Base-by-base conservation (phyloP, 768 basidiomycete genomes). In the Mrakia gelida region DNA sequence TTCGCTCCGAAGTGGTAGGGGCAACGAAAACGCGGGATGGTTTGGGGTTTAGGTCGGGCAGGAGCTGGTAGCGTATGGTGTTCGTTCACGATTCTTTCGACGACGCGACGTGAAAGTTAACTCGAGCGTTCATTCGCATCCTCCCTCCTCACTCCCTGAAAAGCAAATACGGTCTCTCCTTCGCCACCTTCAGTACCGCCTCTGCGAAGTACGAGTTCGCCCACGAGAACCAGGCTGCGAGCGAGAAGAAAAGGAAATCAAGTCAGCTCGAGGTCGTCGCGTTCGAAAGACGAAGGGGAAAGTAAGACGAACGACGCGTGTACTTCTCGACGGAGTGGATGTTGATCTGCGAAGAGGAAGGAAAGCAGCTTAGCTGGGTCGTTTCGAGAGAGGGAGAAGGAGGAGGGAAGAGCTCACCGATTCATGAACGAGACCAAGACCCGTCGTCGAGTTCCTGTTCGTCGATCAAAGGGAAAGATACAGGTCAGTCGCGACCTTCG, bases 131-230 rank as follows among this genome's bases (percentile, higher is more conserved):
- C n/a, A 13, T 49, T 38, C 71, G 10, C 23, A 28, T 52, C 26
- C 30, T 21, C 28, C 38, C 8, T n/a, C 30, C 30, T 21, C 28
- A 26, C 11, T 26, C 38, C 23, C 87, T 87, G 82, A 93, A 87
- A 70, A 92, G 88, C 41, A 92, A 85, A 71, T 86, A 86, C 6
- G 92, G 92, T 83, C 92, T 92, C 78, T 91, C 87, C 80, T 88
- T 86, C 61, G 92, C 92, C 49, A 93, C 86, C 81, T 93, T 91
- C 75, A 92, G 84, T 28, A 92, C 85, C 91, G 92, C 92, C 85
- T 92, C 92, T 52, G 92, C 89, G 81, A 92, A 92, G 83, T 91
- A 93, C 23, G 80, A 75, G 38, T 79, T 78, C 3, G 77, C 77
- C 77, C 77, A 80, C 3, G 83, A 91, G 91, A 54, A 59, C 38